Base-by-base conservation (phyloP, 2,329 filamentous ascomycete species). In the Botrytis deweyae region DNA sequence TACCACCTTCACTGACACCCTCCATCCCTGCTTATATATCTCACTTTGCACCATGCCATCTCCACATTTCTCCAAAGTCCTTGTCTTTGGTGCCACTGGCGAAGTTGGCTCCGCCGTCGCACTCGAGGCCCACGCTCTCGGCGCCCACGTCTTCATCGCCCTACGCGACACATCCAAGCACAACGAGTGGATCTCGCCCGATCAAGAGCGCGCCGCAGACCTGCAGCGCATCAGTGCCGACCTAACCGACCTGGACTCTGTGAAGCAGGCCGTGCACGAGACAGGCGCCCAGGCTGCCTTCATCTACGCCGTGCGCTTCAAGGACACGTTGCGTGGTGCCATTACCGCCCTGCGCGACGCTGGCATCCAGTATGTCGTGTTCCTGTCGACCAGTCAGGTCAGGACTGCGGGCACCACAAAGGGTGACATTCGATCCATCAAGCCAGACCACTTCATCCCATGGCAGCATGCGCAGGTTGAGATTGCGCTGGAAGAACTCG, bases 71-170 rank as follows among this genome's bases (percentile, higher is more conserved):
- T 62, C 40, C 46, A 74, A 72, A 69, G 55, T 66, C 14, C 84
- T 88, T 72, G 79, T 88, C 71, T 88, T 88, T 75, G 86, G 86
- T 36, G 82, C 86, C 25, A 86, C 86, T 18, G 86, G 86, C 64
- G 77, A 77, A 14, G 83, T 87, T 44, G 87, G 82, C 65, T 83
- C 82, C 38, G 77, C 78, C 14, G 80, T 82, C 4, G 85, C 86
- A 8, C 79, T 76, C 22, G 80, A 80, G 42, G 85, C 85, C 42
- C 79, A 81, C 16, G 72, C 81, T 46, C 81, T 79, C 46, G 85
- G 85, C 25, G 83, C 83, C 49, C 83, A 83, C 44, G 84, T 88
- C 9, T 80, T 80, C 65, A 83, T 88, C 3, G 86, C 84, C 2
- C 84, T 88, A 83, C 83, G 86, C 20, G 81, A 87, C 79, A 76